These are phyloP conservation scores for Aspergillus bombycis DNA, from an alignment of 2,329 filamentous ascomycete species.

Conservation along the genomic window DNA sequence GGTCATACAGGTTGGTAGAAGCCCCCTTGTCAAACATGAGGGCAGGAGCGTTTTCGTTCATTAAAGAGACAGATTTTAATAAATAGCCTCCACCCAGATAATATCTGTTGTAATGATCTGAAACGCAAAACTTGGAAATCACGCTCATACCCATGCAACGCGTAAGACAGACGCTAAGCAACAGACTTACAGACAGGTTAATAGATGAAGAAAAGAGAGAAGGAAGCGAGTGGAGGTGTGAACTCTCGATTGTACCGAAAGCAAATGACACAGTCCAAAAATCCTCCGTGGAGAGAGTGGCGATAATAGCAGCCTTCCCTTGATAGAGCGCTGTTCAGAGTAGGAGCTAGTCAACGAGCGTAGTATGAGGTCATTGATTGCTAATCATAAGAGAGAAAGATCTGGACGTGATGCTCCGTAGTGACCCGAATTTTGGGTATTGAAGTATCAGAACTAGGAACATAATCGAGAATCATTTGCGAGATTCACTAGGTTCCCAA, in stretches of 20 bases:
- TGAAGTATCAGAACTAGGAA: neutral
- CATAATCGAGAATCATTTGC: slow-evolving; percentile 26
- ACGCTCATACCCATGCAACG: slow-evolving; percentile 27
- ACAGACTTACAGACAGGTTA: slow-evolving; percentile 6
- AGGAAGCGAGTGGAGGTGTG: neutral
- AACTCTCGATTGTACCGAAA: slow-evolving; percentile 5
- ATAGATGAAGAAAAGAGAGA: neutral
- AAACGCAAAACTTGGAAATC: slow-evolving; percentile 8
- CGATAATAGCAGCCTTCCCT: slow-evolving; percentile 3
- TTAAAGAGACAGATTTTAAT: slow-evolving; percentile 3
- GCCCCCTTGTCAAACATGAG: neutral
- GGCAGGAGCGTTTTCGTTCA: slow-evolving; percentile 1
- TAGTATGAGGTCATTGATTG: slow-evolving; percentile 7
- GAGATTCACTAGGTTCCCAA: slow-evolving; percentile 46
- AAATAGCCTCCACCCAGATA: slow-evolving; percentile 8
- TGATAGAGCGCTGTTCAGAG: neutral
- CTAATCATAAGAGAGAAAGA: neutral
- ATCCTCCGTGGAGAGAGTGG: neutral
- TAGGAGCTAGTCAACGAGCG: neutral
- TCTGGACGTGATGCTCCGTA: neutral
- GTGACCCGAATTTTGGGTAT: neutral
- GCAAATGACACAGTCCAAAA: slow-evolving; percentile 2
- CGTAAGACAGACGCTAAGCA: slow-evolving; percentile 21
- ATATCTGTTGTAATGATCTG: slow-evolving; percentile 7
- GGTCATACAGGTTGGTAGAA: neutral